Evolutionary conservation across 225 moss, liverwort and hornwort genomes (phyloP).

Genomic region (Polytrichum formosum): DNA sequence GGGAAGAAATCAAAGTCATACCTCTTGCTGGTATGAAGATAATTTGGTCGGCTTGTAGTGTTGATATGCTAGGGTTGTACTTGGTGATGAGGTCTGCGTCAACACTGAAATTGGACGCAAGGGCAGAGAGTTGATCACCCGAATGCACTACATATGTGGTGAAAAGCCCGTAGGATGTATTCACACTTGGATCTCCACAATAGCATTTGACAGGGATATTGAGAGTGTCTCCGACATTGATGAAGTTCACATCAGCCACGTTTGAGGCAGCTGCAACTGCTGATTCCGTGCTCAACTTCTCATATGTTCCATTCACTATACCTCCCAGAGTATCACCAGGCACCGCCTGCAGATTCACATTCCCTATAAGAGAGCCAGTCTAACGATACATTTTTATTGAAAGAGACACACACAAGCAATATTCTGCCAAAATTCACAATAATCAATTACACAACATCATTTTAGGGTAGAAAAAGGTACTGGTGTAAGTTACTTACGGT

Average conservation of each 20-base stretch:
- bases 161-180: constrained; percentile 66
- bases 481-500: constrained; percentile 11
- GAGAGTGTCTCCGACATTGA: constrained; percentile 5
- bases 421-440: too few species aligned
- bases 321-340: constrained; percentile 14
- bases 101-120: constrained; percentile 44
- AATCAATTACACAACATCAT: too few species aligned
- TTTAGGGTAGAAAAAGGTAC: too few species aligned
- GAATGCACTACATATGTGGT: constrained; percentile 59
- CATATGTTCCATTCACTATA: constrained; percentile 33
- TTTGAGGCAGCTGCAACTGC: constrained; percentile 17
- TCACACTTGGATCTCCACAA: constrained; percentile 64
- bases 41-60: constrained; percentile 27
- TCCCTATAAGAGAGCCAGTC: background rate
- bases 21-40: constrained; percentile 73
- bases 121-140: constrained; percentile 23
- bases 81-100: constrained; percentile 18
- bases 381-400: too few species aligned
- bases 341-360: constrained; percentile 21
- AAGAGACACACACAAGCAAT: too few species aligned
- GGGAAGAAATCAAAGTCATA: constrained; percentile 9
- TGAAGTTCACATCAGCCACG: background rate
- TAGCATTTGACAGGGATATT: constrained; percentile 72
- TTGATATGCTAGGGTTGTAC: constrained; percentile 42
- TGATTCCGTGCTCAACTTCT: constrained; percentile 31